Evolutionary conservation across 306 rosid species (phyloP).

Genomic region (barrel medic (Medicago truncatula)): MtrunA17r5.0-ANR NC_053046.1:2997501-2998000

Average conservation of each 20-base stretch:
- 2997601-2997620: neutral
- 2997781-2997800: neutral
- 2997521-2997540: neutral
- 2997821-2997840: slow-evolving; percentile 4
- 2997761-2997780: slow-evolving; percentile 39
- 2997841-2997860: slow-evolving; percentile 13
- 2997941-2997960: slow-evolving; percentile 40
- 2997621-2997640: neutral
- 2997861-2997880: neutral
- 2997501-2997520: no score
- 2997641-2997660: slow-evolving; percentile 37
- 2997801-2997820: slow-evolving; percentile 2
- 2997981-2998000: no score
- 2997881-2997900: slow-evolving; percentile 1
- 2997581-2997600: slow-evolving; percentile 18
- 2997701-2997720: neutral
- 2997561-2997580: slow-evolving; percentile 19
- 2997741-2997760: slow-evolving; percentile 38
- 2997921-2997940: neutral
- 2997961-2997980: neutral
- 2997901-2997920: neutral
- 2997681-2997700: neutral
- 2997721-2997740: slow-evolving; percentile 15
- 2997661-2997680: slow-evolving; percentile 33
- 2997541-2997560: slow-evolving; percentile 10